A percentile compares a stretch with the other conserved stretches of the same genome.
These are phyloP conservation scores for Balamuthia mandrillaris DNA, from an alignment of 208 protist species.

Conservation along the genomic window DNA sequence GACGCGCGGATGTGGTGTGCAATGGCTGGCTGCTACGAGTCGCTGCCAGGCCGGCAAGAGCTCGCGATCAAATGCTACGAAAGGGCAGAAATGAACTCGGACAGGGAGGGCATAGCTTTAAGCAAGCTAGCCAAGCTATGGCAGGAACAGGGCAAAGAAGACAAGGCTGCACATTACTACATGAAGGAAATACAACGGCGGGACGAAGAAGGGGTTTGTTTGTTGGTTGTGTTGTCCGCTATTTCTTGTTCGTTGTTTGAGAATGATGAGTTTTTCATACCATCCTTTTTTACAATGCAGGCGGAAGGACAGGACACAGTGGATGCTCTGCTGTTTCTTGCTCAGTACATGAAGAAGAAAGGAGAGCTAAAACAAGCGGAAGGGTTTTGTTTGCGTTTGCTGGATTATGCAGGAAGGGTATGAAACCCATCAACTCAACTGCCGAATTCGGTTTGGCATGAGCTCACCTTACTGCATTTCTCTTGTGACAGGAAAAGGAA, in stretches of 20 bases:
- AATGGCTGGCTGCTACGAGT: slow-evolving; percentile 68
- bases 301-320: neutral
- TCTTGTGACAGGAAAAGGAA: neutral
- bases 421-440: too few species aligned
- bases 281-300: too few species aligned
- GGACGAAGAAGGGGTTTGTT: neutral
- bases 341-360: neutral
- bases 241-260: too few species aligned
- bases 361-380: neutral
- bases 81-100: slow-evolving; percentile 60
- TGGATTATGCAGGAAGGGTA: slow-evolving; percentile 17
- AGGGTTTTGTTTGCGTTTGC: neutral
- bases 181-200: neutral
- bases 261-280: too few species aligned
- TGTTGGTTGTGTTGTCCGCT: neutral
- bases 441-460: too few species aligned
- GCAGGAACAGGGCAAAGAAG: slow-evolving; percentile 39
- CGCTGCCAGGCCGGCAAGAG: slow-evolving; percentile 29
- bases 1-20: slow-evolving; percentile 90
- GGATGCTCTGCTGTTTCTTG: neutral
- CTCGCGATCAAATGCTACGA: slow-evolving; percentile 76
- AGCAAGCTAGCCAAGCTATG: slow-evolving; percentile 64
- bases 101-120: slow-evolving; percentile 54
- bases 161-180: slow-evolving; percentile 58
- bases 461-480: neutral